These are phyloP conservation scores for Prunus mira DNA, from an alignment of 306 rosid genomes.

Conservation along the genomic window DNA sequence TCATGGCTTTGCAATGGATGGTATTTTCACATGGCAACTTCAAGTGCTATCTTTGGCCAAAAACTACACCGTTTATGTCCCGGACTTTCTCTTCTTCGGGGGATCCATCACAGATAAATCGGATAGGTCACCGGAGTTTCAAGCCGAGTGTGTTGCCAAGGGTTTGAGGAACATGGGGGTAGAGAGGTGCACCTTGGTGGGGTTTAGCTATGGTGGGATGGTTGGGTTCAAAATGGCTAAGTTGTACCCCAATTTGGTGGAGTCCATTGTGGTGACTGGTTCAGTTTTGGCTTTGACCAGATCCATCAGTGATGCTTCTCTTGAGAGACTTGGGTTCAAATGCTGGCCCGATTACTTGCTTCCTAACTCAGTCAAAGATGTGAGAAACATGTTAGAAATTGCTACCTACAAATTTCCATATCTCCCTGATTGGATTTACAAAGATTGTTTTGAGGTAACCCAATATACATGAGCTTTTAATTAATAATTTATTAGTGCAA, in stretches of 20 bases:
- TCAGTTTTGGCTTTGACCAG: constrained; percentile 31
- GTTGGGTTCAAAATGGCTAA: constrained; percentile 43
- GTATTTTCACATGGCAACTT: constrained; percentile 39
- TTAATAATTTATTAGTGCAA: too few relatives aligned
- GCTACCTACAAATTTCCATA: constrained; percentile 24
- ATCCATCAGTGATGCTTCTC: constrained; percentile 13
- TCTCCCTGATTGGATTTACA: constrained; percentile 28
- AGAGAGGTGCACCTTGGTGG: constrained; percentile 36
- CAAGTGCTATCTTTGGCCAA: constrained; percentile 34
- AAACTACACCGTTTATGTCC: constrained; percentile 35
- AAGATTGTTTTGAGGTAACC: constrained; percentile 27
- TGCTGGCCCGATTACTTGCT: constrained; percentile 36
- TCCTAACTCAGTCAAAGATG: constrained; percentile 29
- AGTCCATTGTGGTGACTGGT: constrained; percentile 33
- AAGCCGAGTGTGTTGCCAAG: constrained; percentile 42
- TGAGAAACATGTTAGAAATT: constrained; percentile 1
- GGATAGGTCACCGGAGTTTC: constrained; percentile 38
- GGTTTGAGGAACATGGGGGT: constrained; percentile 41
- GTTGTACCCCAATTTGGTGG: constrained; percentile 36
- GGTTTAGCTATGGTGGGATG: constrained; percentile 46
- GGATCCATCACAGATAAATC: constrained; percentile 32
- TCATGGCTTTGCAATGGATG: constrained; percentile 38
- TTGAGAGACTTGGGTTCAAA: constrained; percentile 27
- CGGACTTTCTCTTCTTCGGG: constrained; percentile 43
- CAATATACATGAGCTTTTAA: too few relatives aligned